Percentiles rank a stretch among this genome's conserved stretches.
Evolutionary conservation across 1,284 basidiomycete species (phyloP).

Genomic region (Bothia castanella): DNA sequence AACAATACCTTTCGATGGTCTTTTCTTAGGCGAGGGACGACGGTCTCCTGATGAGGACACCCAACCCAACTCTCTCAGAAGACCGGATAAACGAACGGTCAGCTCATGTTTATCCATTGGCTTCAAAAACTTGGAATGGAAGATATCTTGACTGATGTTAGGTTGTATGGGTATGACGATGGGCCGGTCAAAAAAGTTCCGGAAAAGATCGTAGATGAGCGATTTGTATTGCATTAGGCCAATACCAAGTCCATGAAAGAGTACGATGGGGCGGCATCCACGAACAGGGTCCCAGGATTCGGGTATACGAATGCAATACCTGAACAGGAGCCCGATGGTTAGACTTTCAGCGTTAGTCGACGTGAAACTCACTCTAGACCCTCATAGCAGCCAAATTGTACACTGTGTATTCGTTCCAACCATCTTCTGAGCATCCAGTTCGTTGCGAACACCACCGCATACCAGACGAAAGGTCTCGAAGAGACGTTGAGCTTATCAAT

Average conservation of each 20-base stretch:
- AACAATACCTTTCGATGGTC: constrained; percentile 51
- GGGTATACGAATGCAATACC: constrained; percentile 75
- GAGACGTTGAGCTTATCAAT: constrained; percentile 72
- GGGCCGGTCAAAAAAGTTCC: constrained; percentile 62
- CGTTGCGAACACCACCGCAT: constrained; percentile 53
- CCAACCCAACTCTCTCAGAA: constrained; percentile 69
- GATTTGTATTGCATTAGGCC: constrained; percentile 67
- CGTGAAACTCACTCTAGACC: constrained; percentile 57
- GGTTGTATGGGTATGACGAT: constrained; percentile 79
- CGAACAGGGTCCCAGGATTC: constrained; percentile 53
- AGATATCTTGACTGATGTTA: constrained; percentile 81
- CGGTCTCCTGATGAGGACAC: constrained; percentile 31
- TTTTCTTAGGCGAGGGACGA: constrained; percentile 3
- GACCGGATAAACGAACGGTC: constrained; percentile 52
- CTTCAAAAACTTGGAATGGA: constrained; percentile 66
- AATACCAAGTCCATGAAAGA: constrained; percentile 84
- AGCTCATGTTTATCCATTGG: constrained; percentile 66
- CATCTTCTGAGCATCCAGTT: constrained; percentile 50
- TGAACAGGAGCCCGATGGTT: constrained; percentile 26
- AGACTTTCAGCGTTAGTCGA: neutral
- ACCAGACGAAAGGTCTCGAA: constrained; percentile 71
- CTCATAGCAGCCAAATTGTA: constrained; percentile 48
- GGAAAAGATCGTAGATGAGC: constrained; percentile 49
- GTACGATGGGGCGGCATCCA: constrained; percentile 69
- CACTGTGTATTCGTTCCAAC: constrained; percentile 46